These are phyloP conservation scores for Piper longum DNA, from an alignment of 164 flowering plant species.

Conservation along the genomic window DNA sequence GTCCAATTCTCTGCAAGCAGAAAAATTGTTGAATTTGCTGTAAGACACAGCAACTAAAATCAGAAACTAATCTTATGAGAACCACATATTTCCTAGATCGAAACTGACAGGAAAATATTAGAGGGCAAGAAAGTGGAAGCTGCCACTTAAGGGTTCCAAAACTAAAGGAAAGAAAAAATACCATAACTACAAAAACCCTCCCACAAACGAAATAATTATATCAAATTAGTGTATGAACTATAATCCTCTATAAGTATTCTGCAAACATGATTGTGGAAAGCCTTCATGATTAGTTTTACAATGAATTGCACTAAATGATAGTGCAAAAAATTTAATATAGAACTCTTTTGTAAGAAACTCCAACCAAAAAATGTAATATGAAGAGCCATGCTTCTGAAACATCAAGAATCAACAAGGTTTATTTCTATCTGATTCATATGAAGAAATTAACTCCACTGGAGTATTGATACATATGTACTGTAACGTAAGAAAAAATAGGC, in stretches of 20 bases:
- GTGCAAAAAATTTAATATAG: background rate
- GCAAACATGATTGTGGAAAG: no score
- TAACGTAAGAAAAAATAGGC: no score
- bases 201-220: no score
- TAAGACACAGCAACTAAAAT: background rate
- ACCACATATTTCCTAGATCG: background rate
- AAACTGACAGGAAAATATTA: background rate
- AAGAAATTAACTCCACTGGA: no score
- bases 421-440: no score
- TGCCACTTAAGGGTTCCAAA: background rate
- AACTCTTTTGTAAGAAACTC: background rate
- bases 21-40: background rate
- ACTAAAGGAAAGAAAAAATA: background rate
- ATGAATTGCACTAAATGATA: background rate
- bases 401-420: background rate
- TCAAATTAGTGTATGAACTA: no score
- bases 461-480: no score
- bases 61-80: background rate
- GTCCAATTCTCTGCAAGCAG: conserved; percentile 45
- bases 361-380: background rate
- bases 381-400: background rate
- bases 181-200: no score
- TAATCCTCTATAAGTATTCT: no score
- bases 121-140: background rate
- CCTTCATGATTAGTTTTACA: no score